These are phyloP conservation scores for Podospora conica DNA, from an alignment of 495 filamentous ascomycete genomes.

Conservation along the genomic window DNA sequence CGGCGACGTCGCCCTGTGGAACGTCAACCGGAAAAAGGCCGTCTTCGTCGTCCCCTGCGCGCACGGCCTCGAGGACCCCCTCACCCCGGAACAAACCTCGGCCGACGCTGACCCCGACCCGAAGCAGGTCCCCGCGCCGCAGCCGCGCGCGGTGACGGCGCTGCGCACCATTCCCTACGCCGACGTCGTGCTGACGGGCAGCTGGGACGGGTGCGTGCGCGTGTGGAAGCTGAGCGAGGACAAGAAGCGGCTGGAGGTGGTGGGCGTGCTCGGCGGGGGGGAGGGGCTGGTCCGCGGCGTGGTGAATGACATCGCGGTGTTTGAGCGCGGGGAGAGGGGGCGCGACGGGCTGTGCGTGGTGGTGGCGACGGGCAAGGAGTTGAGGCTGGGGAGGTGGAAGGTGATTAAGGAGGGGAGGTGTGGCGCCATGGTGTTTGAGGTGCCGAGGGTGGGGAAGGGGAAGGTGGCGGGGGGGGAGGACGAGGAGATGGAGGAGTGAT, in stretches of 20 bases:
- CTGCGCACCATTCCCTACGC: conserved; percentile 78
- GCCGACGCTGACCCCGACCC: conserved; percentile 58
- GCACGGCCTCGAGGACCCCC: conserved; percentile 71
- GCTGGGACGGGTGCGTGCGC: conserved; percentile 85
- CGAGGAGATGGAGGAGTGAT: conserved; percentile 5
- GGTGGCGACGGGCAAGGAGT: conserved; percentile 78
- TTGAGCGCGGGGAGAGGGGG: conserved; percentile 66
- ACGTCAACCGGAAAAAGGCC: conserved; percentile 88
- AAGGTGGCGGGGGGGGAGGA: conserved; percentile 9
- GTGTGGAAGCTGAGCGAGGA: conserved; percentile 81
- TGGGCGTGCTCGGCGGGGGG: conserved; percentile 57
- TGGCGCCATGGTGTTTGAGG: conserved; percentile 73
- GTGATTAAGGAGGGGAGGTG: conserved; percentile 58
- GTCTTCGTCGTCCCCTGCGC: conserved; percentile 72
- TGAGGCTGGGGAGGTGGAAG: conserved; percentile 73
- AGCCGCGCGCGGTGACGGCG: conserved; percentile 86
- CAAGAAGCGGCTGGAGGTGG: conserved; percentile 66
- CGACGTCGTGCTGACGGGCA: conserved; percentile 80
- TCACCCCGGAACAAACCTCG: conserved; percentile 57
- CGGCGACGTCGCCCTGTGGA: conserved; percentile 82
- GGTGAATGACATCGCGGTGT: conserved; percentile 59
- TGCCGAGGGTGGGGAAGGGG: conserved; percentile 44
- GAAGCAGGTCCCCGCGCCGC: conserved; percentile 52
- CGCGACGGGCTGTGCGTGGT: conserved; percentile 74
- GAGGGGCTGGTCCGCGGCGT: conserved; percentile 10